Evolutionary conservation across 139 green algal genomes (phyloP), one percentile per base, ranked within the genome.

Genomic region (Zygnema circumcarinatum): DNA sequence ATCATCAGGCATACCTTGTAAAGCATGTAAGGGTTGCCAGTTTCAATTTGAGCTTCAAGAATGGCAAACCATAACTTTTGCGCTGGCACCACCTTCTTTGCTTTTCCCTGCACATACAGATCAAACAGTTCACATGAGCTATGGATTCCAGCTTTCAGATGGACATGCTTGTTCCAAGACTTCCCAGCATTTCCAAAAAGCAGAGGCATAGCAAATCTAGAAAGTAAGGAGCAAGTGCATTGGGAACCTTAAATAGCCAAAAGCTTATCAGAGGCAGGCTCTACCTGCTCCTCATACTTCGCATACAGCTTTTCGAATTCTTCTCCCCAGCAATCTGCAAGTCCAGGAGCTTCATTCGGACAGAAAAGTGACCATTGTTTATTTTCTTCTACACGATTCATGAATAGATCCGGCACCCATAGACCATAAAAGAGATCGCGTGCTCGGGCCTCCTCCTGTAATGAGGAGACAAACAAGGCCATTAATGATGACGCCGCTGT

Each of bases 51-150:
- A 16, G 96, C 95, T 93, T 98, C 96, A 74, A 99, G 92, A 79
- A 99, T 97, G 75, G 96, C 96, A 88, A 99, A 99, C 97, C 97
- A 99, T 56, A 99, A 93, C 93, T 98, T 94, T 93, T 99, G 97
- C 16, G 97, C 97, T 81, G 96, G 95, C 83, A 99, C 93, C 33
- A 93, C 90, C 67, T 92, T 93, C 54, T 93, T 93, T 0, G 92
- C 95, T n/a, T 93, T 92, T 35, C 95, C 96, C 87, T 89, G 84
- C 74, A 1, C 80, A 83, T 42, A 72, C 39, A 84, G n/a, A n/a
- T n/a, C n/a, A 81, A 81, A n/a, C n/a, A n/a, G n/a, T n/a, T n/a
- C n/a, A n/a, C 56, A n/a, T 72, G 56, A n/a, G 29, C 25, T n/a
- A 29, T 72, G 29, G 29, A 29, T 29, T 72, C 25, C 29, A 25